These are phyloP conservation scores for Cardamine chenopodiifolia DNA, from an alignment of 345 rosid genomes.

Conservation along the genomic window DNA sequence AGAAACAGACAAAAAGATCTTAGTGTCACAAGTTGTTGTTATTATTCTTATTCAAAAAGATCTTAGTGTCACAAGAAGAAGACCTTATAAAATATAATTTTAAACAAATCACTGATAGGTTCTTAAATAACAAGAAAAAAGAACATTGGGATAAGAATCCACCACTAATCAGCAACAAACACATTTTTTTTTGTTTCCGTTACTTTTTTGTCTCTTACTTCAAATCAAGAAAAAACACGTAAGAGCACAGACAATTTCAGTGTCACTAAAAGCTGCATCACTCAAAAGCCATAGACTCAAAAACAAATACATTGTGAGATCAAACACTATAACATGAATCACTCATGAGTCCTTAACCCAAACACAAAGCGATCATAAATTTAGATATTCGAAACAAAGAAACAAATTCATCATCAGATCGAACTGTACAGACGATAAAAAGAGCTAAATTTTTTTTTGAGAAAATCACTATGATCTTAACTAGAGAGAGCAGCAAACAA, in stretches of 20 bases:
- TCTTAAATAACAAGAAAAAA: conserved; percentile 4
- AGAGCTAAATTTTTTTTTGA: background rate
- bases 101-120: background rate
- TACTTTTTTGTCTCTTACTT: conserved; percentile 13
- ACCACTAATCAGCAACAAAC: conserved; percentile 26
- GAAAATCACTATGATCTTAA: conserved; percentile 26
- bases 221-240: background rate
- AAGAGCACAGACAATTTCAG: conserved; percentile 20
- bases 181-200: background rate
- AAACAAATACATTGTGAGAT: conserved; percentile 18
- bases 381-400: background rate
- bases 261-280: conserved; percentile 28
- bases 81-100: background rate
- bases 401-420: conserved; percentile 13
- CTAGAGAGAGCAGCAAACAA: background rate
- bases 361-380: background rate
- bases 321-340: conserved; percentile 20
- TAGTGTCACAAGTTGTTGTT: conserved; percentile 22
- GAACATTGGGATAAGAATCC: conserved; percentile 22
- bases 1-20: conserved; percentile 26
- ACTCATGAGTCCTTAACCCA: background rate
- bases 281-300: background rate
- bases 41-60: conserved; percentile 6
- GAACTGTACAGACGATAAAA: conserved; percentile 28
- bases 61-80: conserved; percentile 18